phyloP scores from a whole-genome alignment of 371 early-diverging fungal genomes.

The Gilbertella persicaria region DNA sequence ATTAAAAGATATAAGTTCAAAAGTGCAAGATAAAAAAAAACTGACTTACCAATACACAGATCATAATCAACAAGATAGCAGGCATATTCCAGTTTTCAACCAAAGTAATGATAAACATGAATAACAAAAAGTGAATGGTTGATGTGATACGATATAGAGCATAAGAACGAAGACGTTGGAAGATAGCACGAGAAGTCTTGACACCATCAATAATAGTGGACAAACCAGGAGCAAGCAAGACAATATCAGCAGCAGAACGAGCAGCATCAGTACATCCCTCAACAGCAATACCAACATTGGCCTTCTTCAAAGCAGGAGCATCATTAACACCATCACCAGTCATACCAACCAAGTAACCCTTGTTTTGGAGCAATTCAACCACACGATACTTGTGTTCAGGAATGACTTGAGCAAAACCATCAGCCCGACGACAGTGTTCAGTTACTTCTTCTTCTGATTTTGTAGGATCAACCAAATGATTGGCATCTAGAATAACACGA shows the following conservation, averaged over 20 bases:
- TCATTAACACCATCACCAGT: constrained; percentile 90
- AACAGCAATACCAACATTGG: constrained; percentile 88
- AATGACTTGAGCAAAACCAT: constrained; percentile 81
- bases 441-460: constrained; percentile 54
- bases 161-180: constrained; percentile 92
- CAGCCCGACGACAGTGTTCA: constrained; percentile 69
- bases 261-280: constrained; percentile 94
- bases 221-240: constrained; percentile 84
- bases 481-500: constrained; percentile 71
- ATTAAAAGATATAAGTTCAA: constrained; percentile 3
- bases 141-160: constrained; percentile 93
- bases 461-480: constrained; percentile 70
- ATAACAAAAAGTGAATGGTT: constrained; percentile 89
- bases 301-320: constrained; percentile 89
- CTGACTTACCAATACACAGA: constrained; percentile 68
- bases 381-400: constrained; percentile 79
- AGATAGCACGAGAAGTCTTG: constrained; percentile 83
- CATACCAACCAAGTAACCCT: constrained; percentile 77
- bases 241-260: constrained; percentile 94
- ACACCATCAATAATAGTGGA: constrained; percentile 90
- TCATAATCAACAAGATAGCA: constrained; percentile 80
- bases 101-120: constrained; percentile 88
- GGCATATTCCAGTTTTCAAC: constrained; percentile 83
- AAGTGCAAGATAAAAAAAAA: neutral
- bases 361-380: constrained; percentile 72